These are phyloP conservation scores for Dryas alaskensis DNA, from an alignment of 306 rosid genomes.

Conservation along the genomic window DNA sequence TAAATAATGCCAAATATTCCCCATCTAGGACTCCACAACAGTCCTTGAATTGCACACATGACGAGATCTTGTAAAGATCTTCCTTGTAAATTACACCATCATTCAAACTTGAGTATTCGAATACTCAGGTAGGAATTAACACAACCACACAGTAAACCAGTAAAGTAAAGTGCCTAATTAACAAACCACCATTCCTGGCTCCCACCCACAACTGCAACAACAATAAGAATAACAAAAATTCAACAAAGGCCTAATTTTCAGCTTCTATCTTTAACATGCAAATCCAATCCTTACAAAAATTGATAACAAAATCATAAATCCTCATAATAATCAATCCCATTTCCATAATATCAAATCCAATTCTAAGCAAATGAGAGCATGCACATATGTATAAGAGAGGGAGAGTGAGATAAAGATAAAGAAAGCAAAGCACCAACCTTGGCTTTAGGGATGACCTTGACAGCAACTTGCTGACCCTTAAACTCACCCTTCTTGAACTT, in stretches of 20 bases:
- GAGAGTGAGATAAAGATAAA: background rate
- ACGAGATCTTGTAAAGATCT: slow-evolving; percentile 8
- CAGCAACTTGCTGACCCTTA: slow-evolving; percentile 90
- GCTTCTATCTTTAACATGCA: background rate
- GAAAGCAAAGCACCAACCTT: slow-evolving; percentile 52
- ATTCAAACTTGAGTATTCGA: slow-evolving; percentile 17
- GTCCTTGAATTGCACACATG: slow-evolving; percentile 4
- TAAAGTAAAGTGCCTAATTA: background rate
- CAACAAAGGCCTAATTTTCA: background rate
- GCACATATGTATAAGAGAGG: background rate
- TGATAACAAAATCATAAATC: background rate
- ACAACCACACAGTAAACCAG: background rate
- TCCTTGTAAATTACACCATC: background rate
- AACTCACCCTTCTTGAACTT: slow-evolving; percentile 88
- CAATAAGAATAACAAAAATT: background rate
- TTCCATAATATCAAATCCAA: background rate
- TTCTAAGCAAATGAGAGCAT: background rate
- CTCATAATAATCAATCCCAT: background rate
- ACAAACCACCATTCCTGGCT: slow-evolving; percentile 8
- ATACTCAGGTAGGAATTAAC: background rate
- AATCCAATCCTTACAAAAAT: background rate
- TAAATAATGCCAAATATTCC: slow-evolving; percentile 14
- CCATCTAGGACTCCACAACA: slow-evolving; percentile 9
- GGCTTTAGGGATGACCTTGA: slow-evolving; percentile 85
- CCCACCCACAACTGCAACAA: background rate